Percentiles rank a stretch among this genome's conserved stretches.
These are phyloP conservation scores for Vanrija sp. DNA, from an alignment of 1,284 basidiomycete species.

Conservation along the genomic window DNA sequence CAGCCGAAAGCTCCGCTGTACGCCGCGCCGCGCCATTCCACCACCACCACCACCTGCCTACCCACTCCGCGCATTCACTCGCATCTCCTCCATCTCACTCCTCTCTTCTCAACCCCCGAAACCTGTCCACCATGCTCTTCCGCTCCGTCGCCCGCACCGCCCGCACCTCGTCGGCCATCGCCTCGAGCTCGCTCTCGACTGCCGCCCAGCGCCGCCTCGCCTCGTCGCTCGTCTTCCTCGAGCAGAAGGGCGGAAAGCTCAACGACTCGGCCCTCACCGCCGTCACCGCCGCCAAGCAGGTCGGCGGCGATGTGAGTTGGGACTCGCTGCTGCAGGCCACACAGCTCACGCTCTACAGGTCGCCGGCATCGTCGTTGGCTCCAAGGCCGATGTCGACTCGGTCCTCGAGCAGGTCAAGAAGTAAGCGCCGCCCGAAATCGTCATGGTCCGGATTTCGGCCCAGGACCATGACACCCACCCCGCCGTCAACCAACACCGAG, in stretches of 20 bases:
- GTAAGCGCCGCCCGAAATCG: conserved; percentile 48
- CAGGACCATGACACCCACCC: background rate
- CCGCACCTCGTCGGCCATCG: conserved; percentile 5
- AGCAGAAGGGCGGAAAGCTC: conserved; percentile 77
- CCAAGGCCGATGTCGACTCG: conserved; percentile 63
- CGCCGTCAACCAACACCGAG: background rate
- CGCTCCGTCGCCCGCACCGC: conserved; percentile 15
- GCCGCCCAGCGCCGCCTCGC: conserved; percentile 34
- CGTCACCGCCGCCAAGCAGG: conserved; percentile 76
- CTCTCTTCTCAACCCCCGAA: background rate
- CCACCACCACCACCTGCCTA: no score
- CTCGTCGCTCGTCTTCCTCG: conserved; percentile 74
- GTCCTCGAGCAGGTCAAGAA: conserved; percentile 75
- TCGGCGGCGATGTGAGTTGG: conserved; percentile 58
- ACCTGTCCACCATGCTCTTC: conserved; percentile 19
- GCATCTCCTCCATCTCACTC: background rate
- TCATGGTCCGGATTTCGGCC: background rate
- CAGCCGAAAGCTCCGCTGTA: background rate
- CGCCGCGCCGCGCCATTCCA: background rate
- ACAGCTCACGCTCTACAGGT: conserved; percentile 52
- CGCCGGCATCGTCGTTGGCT: conserved; percentile 80
- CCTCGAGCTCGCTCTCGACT: conserved; percentile 8
- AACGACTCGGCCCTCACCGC: conserved; percentile 84
- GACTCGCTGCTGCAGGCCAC: background rate
- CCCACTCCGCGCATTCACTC: no score